These are phyloP conservation scores for Cordyceps militaris DNA, from an alignment of 2,329 filamentous ascomycete genomes.

Conservation along the genomic window DNA sequence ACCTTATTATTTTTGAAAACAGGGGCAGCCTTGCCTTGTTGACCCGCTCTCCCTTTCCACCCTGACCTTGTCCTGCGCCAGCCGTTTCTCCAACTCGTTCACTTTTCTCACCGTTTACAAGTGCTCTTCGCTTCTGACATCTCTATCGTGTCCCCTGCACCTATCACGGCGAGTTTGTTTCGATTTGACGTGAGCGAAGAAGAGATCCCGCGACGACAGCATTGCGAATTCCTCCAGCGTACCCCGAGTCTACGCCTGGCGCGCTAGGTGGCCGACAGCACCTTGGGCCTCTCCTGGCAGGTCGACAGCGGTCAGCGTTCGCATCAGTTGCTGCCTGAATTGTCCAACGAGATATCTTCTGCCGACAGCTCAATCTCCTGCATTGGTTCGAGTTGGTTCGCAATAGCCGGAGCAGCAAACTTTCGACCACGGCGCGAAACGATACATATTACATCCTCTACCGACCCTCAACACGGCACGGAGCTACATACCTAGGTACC, in stretches of 20 bases:
- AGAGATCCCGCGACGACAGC: background rate
- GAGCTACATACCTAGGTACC: background rate
- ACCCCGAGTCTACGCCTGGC: background rate
- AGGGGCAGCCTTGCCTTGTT: conserved; percentile 10
- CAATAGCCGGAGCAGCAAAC: background rate
- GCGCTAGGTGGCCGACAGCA: background rate
- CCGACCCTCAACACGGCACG: background rate
- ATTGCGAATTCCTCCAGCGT: background rate
- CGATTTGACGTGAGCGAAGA: background rate
- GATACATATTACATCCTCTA: background rate
- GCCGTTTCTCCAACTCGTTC: conserved; percentile 7
- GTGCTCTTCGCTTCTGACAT: background rate
- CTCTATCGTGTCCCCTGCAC: background rate
- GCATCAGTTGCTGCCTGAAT: background rate
- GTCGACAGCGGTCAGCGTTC: background rate
- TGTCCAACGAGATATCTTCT: background rate
- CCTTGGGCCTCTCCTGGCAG: background rate
- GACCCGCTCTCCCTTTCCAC: conserved; percentile 11
- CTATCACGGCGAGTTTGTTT: background rate
- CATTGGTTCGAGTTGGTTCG: background rate
- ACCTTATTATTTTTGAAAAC: conserved; percentile 4
- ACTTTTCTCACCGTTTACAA: conserved; percentile 4
- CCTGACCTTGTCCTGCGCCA: conserved; percentile 10
- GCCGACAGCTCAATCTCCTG: background rate
- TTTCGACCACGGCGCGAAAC: background rate